Evolutionary conservation across 2,329 filamentous ascomycete species (phyloP), one percentile per base, ranked within the genome.

Genomic region (Keithomyces neogunnii): DNA sequence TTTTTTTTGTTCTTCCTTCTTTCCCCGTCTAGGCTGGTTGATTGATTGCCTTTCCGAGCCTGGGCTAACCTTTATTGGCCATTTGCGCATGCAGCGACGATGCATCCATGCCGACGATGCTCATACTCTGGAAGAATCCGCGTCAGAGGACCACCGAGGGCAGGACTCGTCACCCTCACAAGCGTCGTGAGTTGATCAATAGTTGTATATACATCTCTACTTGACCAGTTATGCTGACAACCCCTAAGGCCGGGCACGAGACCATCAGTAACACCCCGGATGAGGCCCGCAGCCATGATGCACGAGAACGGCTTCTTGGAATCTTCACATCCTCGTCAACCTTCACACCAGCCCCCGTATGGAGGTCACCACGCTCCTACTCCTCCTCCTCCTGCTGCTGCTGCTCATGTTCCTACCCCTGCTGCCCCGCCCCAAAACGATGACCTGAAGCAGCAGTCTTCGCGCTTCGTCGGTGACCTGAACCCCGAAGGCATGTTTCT

Each of bases 401-500:
- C 19, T 13, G 28, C 8, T 28, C 38, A 3, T 31, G 31, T 31
- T 11, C 7, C 48, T 31, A 39, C 9, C 11, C n/a, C n/a, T n/a
- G n/a, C n/a, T n/a, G n/a, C n/a, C n/a, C 45, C 42, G 7, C 13
- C 48, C 8, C 48, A 36, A 28, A 40, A n/a, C 19, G 42, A 49
- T 43, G 10, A 35, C 3, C 49, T 42, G 47, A 44, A 47, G 31
- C 52, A 51, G 8, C 61, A 62, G 39, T 66, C 67, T 0, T 69
- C 68, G 1, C 74, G 79, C 5, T 82, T 81, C 50, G 74, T 82
- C 38, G 78, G 79, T 19, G 79, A 82, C 57, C 59, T 81, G 31
- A 83, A 80, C 56, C 80, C 80, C 2, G 80, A 82, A 60, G 75
- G 75, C 52, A 76, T 82, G 61, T 79, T 84, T 51, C 69, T 80